Percentiles rank a stretch among this genome's conserved stretches.
phyloP scores from a whole-genome alignment of 1,284 basidiomycete species.

The Austropuccinia psidii region DNA sequence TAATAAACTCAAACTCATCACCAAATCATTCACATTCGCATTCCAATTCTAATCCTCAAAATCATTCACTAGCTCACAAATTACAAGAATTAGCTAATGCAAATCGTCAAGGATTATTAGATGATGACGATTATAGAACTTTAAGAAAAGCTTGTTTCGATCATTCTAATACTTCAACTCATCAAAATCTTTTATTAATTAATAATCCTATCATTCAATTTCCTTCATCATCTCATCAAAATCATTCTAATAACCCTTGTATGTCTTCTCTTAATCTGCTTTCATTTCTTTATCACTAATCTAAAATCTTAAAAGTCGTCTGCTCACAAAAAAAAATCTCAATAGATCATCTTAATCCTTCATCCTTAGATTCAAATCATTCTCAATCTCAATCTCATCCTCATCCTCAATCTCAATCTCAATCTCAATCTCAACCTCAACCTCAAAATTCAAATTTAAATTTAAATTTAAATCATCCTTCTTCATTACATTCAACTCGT shows the following conservation, averaged over 20 bases:
- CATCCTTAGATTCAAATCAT: neutral
- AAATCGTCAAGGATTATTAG: constrained; percentile 41
- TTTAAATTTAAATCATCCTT: neutral
- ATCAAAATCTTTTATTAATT: neutral
- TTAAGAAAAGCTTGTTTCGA: constrained; percentile 40
- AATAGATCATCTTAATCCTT: neutral
- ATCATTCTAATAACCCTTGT: neutral
- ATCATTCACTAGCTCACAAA: constrained; percentile 38
- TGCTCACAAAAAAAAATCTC: neutral
- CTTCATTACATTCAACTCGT: neutral
- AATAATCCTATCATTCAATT: neutral
- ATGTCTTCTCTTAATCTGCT: neutral
- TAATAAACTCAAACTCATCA: neutral
- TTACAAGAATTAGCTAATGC: constrained; percentile 42
- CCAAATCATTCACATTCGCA: no score
- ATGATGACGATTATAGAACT: constrained; percentile 43
- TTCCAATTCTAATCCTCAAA: no score
- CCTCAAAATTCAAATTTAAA: neutral
- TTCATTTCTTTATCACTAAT: no score
- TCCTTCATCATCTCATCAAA: neutral
- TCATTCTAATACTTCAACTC: constrained; percentile 2
- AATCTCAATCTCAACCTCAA: neutral
- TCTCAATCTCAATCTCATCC: neutral
- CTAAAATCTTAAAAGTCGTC: no score
- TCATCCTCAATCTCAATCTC: neutral